phyloP scores from a whole-genome alignment of 2,329 filamentous ascomycete species.

The Ophiostoma novo-ulmi region DNA sequence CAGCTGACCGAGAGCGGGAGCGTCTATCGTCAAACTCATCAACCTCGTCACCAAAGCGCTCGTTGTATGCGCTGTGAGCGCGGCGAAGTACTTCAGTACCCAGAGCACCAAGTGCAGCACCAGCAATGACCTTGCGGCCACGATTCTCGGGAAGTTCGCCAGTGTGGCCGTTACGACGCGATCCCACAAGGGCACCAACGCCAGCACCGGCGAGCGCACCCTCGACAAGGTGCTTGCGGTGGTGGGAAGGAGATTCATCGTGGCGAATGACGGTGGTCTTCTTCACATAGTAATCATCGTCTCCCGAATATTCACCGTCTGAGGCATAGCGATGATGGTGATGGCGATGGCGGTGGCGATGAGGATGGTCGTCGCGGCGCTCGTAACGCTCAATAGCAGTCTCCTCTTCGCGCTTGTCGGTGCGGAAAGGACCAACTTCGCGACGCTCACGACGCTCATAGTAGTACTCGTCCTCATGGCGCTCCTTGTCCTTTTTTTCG shows the following conservation, averaged over 20 bases:
- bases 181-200: constrained; percentile 53
- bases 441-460: constrained; percentile 47
- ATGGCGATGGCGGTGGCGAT: constrained; percentile 37
- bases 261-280: constrained; percentile 48
- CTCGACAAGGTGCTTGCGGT: constrained; percentile 57
- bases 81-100: constrained; percentile 57
- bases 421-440: constrained; percentile 36
- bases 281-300: constrained; percentile 40
- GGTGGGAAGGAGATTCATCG: constrained; percentile 46
- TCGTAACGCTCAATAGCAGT: constrained; percentile 32
- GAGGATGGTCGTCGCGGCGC: constrained; percentile 35
- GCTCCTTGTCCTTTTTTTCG: constrained; percentile 27
- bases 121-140: constrained; percentile 55
- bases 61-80: constrained; percentile 57
- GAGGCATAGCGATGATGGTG: constrained; percentile 25
- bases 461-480: constrained; percentile 44
- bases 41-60: constrained; percentile 40
- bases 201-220: constrained; percentile 62
- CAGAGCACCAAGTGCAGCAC: constrained; percentile 57
- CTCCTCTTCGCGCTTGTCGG: constrained; percentile 39
- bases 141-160: constrained; percentile 49
- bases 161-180: constrained; percentile 47
- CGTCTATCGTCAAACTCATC: constrained; percentile 31
- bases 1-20: constrained; percentile 29
- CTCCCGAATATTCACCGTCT: constrained; percentile 39